Evolutionary conservation across 208 protist species (phyloP).

Genomic region (Leishmania turanica): DNA sequence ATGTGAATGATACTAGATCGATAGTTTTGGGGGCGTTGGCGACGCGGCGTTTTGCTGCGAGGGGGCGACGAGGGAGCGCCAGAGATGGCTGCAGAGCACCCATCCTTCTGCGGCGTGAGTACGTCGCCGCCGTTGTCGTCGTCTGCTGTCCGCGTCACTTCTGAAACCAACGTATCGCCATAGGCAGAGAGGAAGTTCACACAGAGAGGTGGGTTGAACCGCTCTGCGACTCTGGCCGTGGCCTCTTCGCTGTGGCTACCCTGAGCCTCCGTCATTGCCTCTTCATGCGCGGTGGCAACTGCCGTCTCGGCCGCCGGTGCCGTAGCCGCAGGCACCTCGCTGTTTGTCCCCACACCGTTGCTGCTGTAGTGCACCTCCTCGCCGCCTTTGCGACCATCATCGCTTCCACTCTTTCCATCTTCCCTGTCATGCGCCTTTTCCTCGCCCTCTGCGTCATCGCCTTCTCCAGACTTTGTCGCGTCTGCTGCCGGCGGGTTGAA

Average conservation of each 20-base stretch:
- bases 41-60: conserved; percentile 34
- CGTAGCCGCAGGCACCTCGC: not conserved
- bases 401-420: not conserved
- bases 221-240: not conserved
- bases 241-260: not conserved
- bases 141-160: not conserved
- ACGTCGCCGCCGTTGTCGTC: not conserved
- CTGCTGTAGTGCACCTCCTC: not conserved
- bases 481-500: not conserved
- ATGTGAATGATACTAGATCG: conserved; percentile 47
- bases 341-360: not conserved
- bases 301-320: not conserved
- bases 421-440: not conserved
- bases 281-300: not conserved
- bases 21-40: conserved; percentile 26
- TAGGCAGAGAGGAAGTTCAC: not conserved
- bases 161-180: not conserved
- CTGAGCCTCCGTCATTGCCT: not conserved
- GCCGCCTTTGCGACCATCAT: not conserved
- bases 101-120: not conserved
- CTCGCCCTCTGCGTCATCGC: not conserved
- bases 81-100: not conserved
- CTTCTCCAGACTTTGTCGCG: not conserved
- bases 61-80: conserved; percentile 16
- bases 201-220: not conserved